Evolutionary conservation across 1,284 basidiomycete species (phyloP), one percentile per base, ranked within the genome.

Genomic region (Pseudozyma pruni): DNA sequence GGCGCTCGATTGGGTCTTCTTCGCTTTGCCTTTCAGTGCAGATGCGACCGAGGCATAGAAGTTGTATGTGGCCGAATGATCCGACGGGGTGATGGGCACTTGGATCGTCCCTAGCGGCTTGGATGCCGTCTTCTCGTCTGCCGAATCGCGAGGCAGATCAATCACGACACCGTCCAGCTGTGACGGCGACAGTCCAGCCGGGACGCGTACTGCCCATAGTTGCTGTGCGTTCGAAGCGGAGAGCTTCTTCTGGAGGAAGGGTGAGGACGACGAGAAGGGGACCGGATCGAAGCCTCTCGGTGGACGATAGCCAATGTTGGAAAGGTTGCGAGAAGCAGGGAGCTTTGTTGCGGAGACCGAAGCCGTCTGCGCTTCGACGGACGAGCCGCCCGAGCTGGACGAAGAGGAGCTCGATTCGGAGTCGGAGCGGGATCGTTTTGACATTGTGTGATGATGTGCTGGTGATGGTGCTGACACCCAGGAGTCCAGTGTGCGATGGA

Each of bases 131-230:
- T 38, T 17, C 33, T 34, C 32, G 31, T 72, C 38, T 13, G 47
- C 37, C 31, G 48, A 27, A 19, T 54, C 48, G 20, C 44, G 51
- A 19, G 69, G 71, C 6, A 67, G 40, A 13, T 67, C 38, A 22
- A 74, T 66, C 13, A 67, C 59, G 1, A 67, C 37, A 8, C 67
- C 67, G 31, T 74, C 62, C 20, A 74, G 62, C n/a, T 70, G 55
- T 0, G 62, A 49, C 0, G 67, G 48, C 11, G 67, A 52, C 32
- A 74, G 39, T 2, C 62, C 62, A 1, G 59, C 55, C 0, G 72
- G 72, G 11, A 74, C 53, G 35, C 67, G 66, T 14, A 74, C 47
- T 13, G 63, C 59, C 69, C 69, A 72, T 4, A 72, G n/a, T 42
- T 72, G 47, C 37, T 72, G 61, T 14, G 40, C 41, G 8, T 53